Percentiles rank a stretch among this genome's conserved stretches.
Conservation (phyloP, 371 early-diverging fungal genomes). For the Blakeslea trispora region DNA sequence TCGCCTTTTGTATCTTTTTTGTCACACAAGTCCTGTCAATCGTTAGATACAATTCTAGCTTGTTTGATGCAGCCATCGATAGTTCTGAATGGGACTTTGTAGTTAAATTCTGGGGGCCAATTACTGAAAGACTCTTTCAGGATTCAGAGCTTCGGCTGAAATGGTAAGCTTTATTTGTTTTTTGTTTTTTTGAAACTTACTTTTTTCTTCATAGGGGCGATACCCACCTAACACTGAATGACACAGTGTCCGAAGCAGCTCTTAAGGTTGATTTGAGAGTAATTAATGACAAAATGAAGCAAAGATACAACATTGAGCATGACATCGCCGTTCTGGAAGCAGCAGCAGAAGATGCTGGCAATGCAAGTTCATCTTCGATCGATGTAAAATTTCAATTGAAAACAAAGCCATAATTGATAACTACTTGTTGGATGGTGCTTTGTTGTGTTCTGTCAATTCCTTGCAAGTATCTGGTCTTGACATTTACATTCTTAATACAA, state of each 20-base stretch:
- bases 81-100: conserved; percentile 15
- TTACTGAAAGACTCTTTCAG: too few species aligned
- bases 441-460: neutral
- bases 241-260: too few species aligned
- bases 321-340: conserved; percentile 9
- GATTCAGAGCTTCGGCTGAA: too few species aligned
- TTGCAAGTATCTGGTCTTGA: conserved; percentile 12
- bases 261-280: too few species aligned
- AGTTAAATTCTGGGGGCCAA: conserved; percentile 9
- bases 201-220: too few species aligned
- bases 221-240: too few species aligned
- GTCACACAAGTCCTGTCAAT: conserved; percentile 5
- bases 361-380: conserved; percentile 5
- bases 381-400: conserved; percentile 7
- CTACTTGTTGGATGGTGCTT: conserved; percentile 9
- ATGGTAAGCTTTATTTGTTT: too few species aligned
- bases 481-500: conserved; percentile 6
- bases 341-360: conserved; percentile 4
- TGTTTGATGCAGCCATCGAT: conserved; percentile 5
- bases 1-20: conserved; percentile 13
- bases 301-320: conserved; percentile 10
- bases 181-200: too few species aligned
- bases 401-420: conserved; percentile 7
- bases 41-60: neutral
- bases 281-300: conserved; percentile 9